Evolutionary conservation across 192 early-diverging fungal genomes (phyloP), one percentile per base, ranked within the genome.

Genomic region (Diversispora epigaea): DNA sequence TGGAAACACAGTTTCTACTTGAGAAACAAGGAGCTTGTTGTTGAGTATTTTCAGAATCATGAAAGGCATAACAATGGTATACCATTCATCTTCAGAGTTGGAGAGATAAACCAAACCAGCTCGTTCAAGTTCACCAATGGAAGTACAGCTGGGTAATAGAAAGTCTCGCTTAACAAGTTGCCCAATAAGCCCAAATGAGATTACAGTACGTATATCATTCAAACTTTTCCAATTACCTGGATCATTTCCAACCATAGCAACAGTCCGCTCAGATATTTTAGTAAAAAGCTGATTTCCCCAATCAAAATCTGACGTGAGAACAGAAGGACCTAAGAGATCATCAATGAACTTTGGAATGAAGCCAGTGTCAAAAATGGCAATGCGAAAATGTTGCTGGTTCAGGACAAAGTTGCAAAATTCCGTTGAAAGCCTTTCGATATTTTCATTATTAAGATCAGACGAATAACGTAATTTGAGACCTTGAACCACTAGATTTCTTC

Each of bases 91-190:
- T 6, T 0, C 4, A 56, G 40, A 12, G 52, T 70, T 70, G 52
- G 68, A 70, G 3, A 70, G 52, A 56, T 70, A 70, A n/a, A 70
- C 3, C 43, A 67, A 49, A 67, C 64, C 64, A 67, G 64, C 4
- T 70, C 54, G 68, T 11, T 70, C 68, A 70, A 70, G 68, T 40
- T 70, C 68, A 70, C 68, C 68, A 43, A 70, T 70, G 39, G 68
- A 70, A 0, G 15, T 70, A 22, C 49, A 0, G n/a, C 68, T 70
- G 7, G 6, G 8, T 55, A 70, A 39, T 54, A 15, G 52, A 70
- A 70, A 70, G 43, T 70, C 49, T 70, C 52, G 68, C 25, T 70
- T 55, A 55, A 70, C 4, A 54, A n/a, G 68, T 39, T 70, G 68
- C 17, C 68, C 4, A 17, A 49, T 55, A 55, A 70, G 68, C 49